Percentiles rank a stretch among this genome's conserved stretches.
These are phyloP conservation scores for Microdochium nivale DNA, from an alignment of 2,329 filamentous ascomycete genomes.

Conservation along the genomic window DNA sequence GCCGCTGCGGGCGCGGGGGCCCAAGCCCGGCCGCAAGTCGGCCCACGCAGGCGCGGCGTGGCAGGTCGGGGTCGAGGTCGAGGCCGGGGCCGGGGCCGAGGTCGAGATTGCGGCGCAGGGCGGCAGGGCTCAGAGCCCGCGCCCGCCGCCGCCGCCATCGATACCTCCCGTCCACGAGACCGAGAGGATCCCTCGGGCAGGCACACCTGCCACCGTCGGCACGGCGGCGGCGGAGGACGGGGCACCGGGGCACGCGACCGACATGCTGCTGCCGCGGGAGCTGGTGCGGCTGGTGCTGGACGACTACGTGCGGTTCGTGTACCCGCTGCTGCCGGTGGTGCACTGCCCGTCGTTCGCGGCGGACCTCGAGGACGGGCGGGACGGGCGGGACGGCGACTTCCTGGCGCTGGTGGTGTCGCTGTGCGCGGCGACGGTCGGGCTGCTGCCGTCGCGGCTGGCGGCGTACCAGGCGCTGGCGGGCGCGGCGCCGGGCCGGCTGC, in stretches of 20 bases:
- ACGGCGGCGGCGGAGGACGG: no score
- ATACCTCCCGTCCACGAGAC: no score
- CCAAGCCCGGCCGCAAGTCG: background rate
- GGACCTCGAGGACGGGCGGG: constrained; percentile 2
- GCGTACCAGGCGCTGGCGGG: constrained; percentile 6
- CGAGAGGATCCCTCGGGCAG: no score
- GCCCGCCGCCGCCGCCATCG: no score
- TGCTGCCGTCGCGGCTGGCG: constrained; percentile 16
- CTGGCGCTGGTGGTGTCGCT: constrained; percentile 15
- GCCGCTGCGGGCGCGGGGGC: background rate
- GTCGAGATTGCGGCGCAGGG: no score
- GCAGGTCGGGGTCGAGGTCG: no score
- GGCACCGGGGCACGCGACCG: background rate
- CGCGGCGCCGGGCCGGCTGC: constrained; percentile 10
- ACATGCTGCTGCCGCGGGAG: background rate
- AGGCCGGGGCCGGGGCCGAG: no score
- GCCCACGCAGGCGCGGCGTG: no score
- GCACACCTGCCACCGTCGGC: no score
- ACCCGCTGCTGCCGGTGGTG: background rate
- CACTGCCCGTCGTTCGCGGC: background rate
- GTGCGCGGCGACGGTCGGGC: constrained; percentile 13
- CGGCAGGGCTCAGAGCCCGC: no score
- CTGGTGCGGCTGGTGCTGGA: background rate
- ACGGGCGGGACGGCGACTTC: constrained; percentile 14
- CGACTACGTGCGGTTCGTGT: background rate